A percentile compares a stretch with the other conserved stretches of the same genome.
Evolutionary conservation across 2,329 filamentous ascomycete genomes (phyloP).

Genomic region (Botrytis sinoallii): DNA sequence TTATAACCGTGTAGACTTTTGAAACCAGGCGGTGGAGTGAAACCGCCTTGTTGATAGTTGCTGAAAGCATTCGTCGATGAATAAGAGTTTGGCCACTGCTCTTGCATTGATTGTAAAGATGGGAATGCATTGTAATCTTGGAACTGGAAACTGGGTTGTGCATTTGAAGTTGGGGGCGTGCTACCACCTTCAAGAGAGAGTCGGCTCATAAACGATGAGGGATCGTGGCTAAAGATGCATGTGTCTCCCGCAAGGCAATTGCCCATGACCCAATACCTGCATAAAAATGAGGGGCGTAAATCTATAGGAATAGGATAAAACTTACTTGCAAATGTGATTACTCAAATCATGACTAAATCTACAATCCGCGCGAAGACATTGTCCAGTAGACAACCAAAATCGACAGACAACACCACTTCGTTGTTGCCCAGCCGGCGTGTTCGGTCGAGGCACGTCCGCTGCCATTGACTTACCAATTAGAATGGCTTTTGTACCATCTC

Average conservation of each 20-base stretch:
- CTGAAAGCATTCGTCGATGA: conserved; percentile 44
- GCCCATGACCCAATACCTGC: conserved; percentile 90
- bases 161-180: conserved; percentile 60
- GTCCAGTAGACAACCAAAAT: conserved; percentile 93
- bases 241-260: conserved; percentile 92
- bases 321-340: conserved; percentile 96
- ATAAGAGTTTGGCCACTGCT: conserved; percentile 53
- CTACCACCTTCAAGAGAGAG: conserved; percentile 68
- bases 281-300: conserved; percentile 23
- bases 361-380: conserved; percentile 92
- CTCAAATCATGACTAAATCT: conserved; percentile 95
- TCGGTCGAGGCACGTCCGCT: conserved; percentile 66
- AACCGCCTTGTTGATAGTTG: conserved; percentile 49
- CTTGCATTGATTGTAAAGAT: conserved; percentile 61
- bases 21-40: conserved; percentile 68
- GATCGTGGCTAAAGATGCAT: conserved; percentile 97
- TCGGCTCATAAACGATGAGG: conserved; percentile 78
- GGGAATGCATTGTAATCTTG: conserved; percentile 86
- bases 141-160: conserved; percentile 69
- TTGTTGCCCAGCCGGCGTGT: conserved; percentile 71
- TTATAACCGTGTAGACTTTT: conserved; percentile 56
- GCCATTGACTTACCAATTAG: conserved; percentile 89
- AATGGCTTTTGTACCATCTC: conserved; percentile 59
- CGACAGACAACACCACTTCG: conserved; percentile 93
- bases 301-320: conserved; percentile 8